Evolutionary conservation across 2,329 filamentous ascomycete genomes (phyloP), one percentile per base, ranked within the genome.

Genomic region (Trichoderma sp.): DNA sequence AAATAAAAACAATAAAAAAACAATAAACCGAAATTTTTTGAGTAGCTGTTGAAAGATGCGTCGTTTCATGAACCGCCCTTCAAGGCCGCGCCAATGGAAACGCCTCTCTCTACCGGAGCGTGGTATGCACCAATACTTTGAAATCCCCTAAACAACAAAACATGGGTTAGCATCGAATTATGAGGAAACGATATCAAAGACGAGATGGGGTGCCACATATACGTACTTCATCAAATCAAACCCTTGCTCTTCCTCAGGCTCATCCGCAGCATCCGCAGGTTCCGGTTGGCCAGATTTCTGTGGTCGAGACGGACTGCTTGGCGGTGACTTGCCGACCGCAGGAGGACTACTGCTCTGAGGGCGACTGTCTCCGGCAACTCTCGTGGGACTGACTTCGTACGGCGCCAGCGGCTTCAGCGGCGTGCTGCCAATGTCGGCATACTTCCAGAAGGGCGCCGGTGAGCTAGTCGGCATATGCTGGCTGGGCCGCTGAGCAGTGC

Each of bases 371-470:
- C 78, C 78, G 25, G 78, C 74, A 17, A 77, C 74, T 74, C 89
- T 89, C 8, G 83, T 84, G 2, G 88, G 88, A 73, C 87, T 90
- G 48, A 84, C 76, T 69, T 90, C 87, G 67, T 86, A 87, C 4
- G 80, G 77, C 0, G 77, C 73, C 4, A 79, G 72, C 15, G 82
- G 79, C 72, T 83, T 82, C 64, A 91, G 81, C 2, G 92, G 92
- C 2, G 91, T 94, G 77, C 89, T 92, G 29, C 87, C 86, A 68
- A 92, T 86, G 71, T 93, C 91, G 48, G 91, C 89, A 78, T 92
- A 95, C 77, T 92, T 93, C 92, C 92, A 96, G 78, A 96, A 95
- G 0, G 92, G 92, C 1, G 92, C 92, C 0, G 92, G 92, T 35
- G 91, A 93, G 72, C 90, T 93, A 54, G 92, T 93, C 37, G 92